phyloP scores from a whole-genome alignment of 495 filamentous ascomycete genomes.

The Penicillium crystallinum region DNA sequence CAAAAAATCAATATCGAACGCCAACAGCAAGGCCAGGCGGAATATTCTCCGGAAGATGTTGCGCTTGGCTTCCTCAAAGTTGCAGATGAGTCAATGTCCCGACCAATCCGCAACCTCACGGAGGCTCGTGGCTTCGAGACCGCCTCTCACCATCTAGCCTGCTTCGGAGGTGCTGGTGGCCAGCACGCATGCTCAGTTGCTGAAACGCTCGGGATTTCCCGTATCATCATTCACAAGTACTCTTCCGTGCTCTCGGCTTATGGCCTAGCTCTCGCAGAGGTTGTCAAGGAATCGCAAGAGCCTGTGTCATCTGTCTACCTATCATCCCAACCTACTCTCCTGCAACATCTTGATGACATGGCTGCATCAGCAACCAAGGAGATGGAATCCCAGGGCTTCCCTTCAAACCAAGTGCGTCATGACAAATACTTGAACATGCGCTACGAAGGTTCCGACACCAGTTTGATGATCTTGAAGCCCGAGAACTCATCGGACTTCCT shows the following conservation, averaged over 20 bases:
- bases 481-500: conserved; percentile 38
- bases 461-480: conserved; percentile 46
- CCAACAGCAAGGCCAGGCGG: conserved; percentile 49
- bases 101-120: conserved; percentile 50
- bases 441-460: conserved; percentile 49
- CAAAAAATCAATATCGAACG: conserved; percentile 68
- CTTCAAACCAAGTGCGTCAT: conserved; percentile 36
- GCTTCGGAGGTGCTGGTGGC: conserved; percentile 52
- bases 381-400: conserved; percentile 37
- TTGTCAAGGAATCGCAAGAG: conserved; percentile 49
- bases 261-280: conserved; percentile 49
- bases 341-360: conserved; percentile 30
- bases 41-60: conserved; percentile 81
- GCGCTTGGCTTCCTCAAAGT: conserved; percentile 58
- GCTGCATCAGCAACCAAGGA: conserved; percentile 30
- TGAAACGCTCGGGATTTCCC: conserved; percentile 44
- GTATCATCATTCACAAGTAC: conserved; percentile 51
- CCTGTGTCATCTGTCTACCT: conserved; percentile 38
- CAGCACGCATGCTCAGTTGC: conserved; percentile 52
- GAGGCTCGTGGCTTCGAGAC: conserved; percentile 49
- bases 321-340: conserved; percentile 30
- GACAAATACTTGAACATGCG: conserved; percentile 52
- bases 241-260: conserved; percentile 51
- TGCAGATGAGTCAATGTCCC: conserved; percentile 51
- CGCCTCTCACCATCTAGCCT: conserved; percentile 46